phyloP scores from a whole-genome alignment of 345 rosid genomes.

The Eucalyptus brandiana region DNA sequence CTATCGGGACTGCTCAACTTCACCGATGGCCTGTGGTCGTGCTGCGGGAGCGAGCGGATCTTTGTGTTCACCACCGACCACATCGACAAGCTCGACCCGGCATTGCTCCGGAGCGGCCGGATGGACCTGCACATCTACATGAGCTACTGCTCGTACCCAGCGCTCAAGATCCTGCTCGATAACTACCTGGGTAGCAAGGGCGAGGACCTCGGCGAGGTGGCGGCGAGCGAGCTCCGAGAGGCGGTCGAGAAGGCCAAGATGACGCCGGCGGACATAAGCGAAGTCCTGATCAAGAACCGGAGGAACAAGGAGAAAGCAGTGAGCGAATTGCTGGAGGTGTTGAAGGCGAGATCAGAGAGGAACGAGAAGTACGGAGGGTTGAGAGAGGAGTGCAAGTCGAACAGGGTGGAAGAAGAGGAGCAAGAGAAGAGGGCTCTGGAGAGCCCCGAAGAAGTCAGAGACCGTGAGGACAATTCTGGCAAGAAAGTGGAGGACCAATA shows the following conservation, averaged over 20 bases:
- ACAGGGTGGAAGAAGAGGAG: not conserved
- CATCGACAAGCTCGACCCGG: not conserved
- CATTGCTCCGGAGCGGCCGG: slow-evolving; percentile 42
- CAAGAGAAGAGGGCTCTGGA: not conserved
- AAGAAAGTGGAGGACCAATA: not conserved
- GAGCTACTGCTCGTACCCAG: not conserved
- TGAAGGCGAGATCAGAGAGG: not conserved
- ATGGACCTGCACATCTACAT: not conserved
- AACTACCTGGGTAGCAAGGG: not conserved
- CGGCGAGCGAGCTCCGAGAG: slow-evolving; percentile 27
- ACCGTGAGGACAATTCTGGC: not conserved
- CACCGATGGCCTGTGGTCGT: slow-evolving; percentile 92
- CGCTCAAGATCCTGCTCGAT: slow-evolving; percentile 34
- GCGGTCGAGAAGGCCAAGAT: not conserved
- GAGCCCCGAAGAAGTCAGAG: not conserved
- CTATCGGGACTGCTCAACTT: slow-evolving; percentile 83
- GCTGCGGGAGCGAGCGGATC: slow-evolving; percentile 66
- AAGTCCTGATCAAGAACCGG: slow-evolving; percentile 52
- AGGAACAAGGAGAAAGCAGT: slow-evolving; percentile 1
- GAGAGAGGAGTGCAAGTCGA: not conserved
- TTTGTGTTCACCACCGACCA: not conserved
- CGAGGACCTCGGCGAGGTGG: not conserved
- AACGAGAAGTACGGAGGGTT: not conserved
- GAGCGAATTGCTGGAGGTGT: not conserved
- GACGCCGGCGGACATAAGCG: not conserved